phyloP scores from a whole-genome alignment of 2,329 filamentous ascomycete species.

The Trematosphaeria pertusa region DNA sequence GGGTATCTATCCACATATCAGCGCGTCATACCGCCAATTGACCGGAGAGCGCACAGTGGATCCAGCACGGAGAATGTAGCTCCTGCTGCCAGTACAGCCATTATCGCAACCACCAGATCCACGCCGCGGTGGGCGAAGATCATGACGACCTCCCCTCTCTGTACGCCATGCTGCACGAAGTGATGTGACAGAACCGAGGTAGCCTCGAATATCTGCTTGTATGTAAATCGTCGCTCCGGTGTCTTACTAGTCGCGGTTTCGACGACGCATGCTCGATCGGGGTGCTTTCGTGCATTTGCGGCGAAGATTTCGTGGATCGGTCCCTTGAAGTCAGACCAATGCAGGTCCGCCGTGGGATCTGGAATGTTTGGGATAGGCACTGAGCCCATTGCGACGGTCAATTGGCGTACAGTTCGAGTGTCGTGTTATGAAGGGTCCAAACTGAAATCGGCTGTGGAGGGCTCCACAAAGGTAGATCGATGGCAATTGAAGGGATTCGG shows the following conservation, averaged over 20 bases:
- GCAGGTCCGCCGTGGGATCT: slow-evolving; percentile 70
- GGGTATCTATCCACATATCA: slow-evolving; percentile 67
- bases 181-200: slow-evolving; percentile 83
- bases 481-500: too few relatives aligned
- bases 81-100: slow-evolving; percentile 71
- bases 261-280: slow-evolving; percentile 71
- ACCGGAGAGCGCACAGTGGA: slow-evolving; percentile 62
- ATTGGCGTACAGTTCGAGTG: slow-evolving; percentile 19
- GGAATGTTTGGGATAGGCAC: slow-evolving; percentile 52
- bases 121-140: slow-evolving; percentile 86
- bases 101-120: slow-evolving; percentile 77
- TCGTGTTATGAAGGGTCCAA: slow-evolving; percentile 22
- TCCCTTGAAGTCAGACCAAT: slow-evolving; percentile 70
- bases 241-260: slow-evolving; percentile 64
- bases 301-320: slow-evolving; percentile 76
- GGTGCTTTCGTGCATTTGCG: slow-evolving; percentile 70
- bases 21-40: not conserved
- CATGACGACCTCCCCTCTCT: slow-evolving; percentile 89
- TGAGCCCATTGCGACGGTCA: slow-evolving; percentile 38
- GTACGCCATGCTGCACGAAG: slow-evolving; percentile 74
- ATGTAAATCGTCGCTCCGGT: slow-evolving; percentile 75
- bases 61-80: slow-evolving; percentile 73
- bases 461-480: too few relatives aligned
- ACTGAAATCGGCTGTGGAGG: too few relatives aligned
- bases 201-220: slow-evolving; percentile 84